Base-by-base conservation (phyloP, 164 flowering plant genomes). In the Umbellularia californica region DNA sequence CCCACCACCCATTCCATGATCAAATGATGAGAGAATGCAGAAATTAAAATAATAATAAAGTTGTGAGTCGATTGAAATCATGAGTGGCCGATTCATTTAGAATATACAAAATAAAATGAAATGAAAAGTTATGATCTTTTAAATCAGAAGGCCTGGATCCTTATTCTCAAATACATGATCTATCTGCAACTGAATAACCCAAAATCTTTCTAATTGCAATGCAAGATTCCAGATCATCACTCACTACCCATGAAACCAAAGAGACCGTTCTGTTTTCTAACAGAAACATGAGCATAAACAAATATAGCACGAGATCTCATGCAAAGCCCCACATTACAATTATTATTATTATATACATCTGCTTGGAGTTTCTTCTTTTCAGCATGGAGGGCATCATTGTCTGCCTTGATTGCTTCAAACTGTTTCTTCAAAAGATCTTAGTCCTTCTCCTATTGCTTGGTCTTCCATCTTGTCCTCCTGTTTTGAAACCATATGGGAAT, bases 381-480 rank as follows among this genome's bases (percentile, higher is more conserved):
- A 62, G 90, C 78, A 77, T 87, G 89, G n/a, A 91, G 92, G 5
- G 86, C 78, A 65, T 90, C 97, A 67, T 90, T 86, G 23, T 90
- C 93, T 2, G 92, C 89, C 77, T 90, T 92, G 27, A 87, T 67
- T 0, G 86, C 88, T 50, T 92, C 95, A 77, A 79, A 89, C 77
- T 90, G 95, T 71, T 86, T 75, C 77, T 92, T 92, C 24, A 92
- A 90, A 41, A 87, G 76, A 62, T 90, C 92, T 79, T 90, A 92
- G 75, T 92, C 97, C 79, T 88, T 92, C 87, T 92, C 97, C 69
- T 90, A 78, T 73, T 91, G 91, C 80, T 92, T 92, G n/a, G 97
- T 92, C 83, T 92, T 92, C 97, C 97, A 92, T 70, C 94, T 85
- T 82, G 91, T 90, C 65, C 90, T n/a, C n/a, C n/a, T n/a, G n/a